Evolutionary conservation across 2,329 filamentous ascomycete species (phyloP).

Genomic region (Epichloe glyceriae): DNA sequence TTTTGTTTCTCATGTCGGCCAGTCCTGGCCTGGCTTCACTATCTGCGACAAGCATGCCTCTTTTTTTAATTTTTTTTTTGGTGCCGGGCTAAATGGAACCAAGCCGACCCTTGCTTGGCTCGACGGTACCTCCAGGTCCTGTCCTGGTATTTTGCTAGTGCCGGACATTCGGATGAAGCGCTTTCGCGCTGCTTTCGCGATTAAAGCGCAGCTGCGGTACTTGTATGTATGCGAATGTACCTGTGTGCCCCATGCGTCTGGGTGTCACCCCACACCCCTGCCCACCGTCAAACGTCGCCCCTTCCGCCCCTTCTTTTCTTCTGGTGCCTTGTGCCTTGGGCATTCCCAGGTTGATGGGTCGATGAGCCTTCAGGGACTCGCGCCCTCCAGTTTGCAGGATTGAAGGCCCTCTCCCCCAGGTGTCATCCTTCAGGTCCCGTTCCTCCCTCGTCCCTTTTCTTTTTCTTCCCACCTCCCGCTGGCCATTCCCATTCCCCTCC

Average conservation of each 20-base stretch:
- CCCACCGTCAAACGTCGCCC: not conserved
- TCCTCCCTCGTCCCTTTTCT: not conserved
- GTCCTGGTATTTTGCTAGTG: too few species aligned
- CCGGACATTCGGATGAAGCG: too few species aligned
- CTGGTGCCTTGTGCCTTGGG: not conserved
- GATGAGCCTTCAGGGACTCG: not conserved
- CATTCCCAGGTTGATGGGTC: conserved; percentile 3
- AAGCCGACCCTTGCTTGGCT: not conserved
- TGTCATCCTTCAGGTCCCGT: not conserved
- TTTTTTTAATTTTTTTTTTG: not conserved
- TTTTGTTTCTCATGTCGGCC: conserved; percentile 6
- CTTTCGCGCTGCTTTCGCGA: too few species aligned
- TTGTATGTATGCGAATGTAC: too few species aligned
- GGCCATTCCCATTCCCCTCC: not conserved
- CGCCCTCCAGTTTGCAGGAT: not conserved
- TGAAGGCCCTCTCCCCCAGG: not conserved
- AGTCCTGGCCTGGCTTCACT: too few species aligned
- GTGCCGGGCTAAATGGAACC: not conserved
- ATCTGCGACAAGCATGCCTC: conserved; percentile 6
- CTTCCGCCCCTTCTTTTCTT: conserved; percentile 1
- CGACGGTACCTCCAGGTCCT: not conserved
- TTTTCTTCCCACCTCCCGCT: not conserved
- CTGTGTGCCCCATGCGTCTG: not conserved
- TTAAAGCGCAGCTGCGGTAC: too few species aligned
- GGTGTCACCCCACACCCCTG: conserved; percentile 4